Conservation (phyloP, 2,329 filamentous ascomycete genomes). For the Aspergillus sp. region DNA sequence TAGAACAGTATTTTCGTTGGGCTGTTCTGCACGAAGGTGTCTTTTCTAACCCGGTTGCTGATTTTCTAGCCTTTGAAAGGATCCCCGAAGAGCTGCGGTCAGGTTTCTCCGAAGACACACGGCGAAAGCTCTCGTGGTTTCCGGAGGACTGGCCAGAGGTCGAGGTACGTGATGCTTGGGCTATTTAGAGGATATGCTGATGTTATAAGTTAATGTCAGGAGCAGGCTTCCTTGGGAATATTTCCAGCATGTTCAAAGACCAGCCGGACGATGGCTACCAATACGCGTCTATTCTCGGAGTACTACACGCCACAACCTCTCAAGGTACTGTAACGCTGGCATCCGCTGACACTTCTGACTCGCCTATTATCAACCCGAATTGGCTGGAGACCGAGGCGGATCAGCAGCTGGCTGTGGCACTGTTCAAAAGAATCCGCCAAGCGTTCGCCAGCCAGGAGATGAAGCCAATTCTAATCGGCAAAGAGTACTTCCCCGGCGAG, state of each 20-base stretch:
- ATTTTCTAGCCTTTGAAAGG: constrained; percentile 35
- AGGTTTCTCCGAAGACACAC: constrained; percentile 18
- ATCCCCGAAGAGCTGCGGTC: constrained; percentile 24
- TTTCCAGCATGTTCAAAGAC: constrained; percentile 7
- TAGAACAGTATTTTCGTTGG: constrained; percentile 2
- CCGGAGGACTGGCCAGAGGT: constrained; percentile 39
- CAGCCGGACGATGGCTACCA: constrained; percentile 25
- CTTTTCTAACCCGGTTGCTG: constrained; percentile 24
- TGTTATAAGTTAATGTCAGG: constrained; percentile 22
- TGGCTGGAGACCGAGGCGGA: constrained; percentile 46
- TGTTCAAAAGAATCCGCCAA: constrained; percentile 44
- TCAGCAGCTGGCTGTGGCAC: constrained; percentile 42
- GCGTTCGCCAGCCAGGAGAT: constrained; percentile 27
- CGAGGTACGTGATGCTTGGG: constrained; percentile 21
- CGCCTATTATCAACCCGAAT: constrained; percentile 47
- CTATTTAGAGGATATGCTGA: not conserved
- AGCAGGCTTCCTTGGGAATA: constrained; percentile 18
- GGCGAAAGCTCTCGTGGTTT: constrained; percentile 22
- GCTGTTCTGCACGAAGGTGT: constrained; percentile 12
- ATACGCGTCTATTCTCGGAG: constrained; percentile 33
- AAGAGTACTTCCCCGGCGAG: constrained; percentile 37
- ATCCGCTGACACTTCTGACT: constrained; percentile 31
- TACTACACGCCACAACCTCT: constrained; percentile 43
- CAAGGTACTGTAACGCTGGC: constrained; percentile 48
- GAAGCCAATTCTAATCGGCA: constrained; percentile 27